Evolutionary conservation across 805 yeast genomes (phyloP), one percentile per base, ranked within the genome.

Genomic region (Maudiozyma barnettii): DNA sequence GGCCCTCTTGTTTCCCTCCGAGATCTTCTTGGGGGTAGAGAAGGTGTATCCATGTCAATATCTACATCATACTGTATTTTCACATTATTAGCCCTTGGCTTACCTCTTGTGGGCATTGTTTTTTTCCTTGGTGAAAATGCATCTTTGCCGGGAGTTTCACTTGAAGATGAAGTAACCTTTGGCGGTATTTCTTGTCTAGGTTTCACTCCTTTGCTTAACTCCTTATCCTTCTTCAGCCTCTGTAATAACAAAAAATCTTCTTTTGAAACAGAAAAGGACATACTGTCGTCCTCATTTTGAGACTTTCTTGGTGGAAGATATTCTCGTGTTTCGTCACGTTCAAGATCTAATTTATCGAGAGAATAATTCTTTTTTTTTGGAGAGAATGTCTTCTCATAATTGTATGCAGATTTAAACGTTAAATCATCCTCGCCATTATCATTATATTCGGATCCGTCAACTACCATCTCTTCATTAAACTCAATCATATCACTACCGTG

Each of bases 371-470:
- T 21, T 37, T 52, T 55, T 47, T 51, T 54, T 13, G 63, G 62
- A 5, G 64, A 58, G 36, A 60, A 60, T 1, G 64, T 54, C 51
- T 49, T 57, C 39, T 61, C 65, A 51, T 56, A 62, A 35, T 57
- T 63, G 44, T 62, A 63, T 2, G 65, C 66, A 22, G 66, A 60
- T 41, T 48, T 51, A 44, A 54, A 61, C 0, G 61, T 55, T 38
- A 59, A 50, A 16, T 52, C 47, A 13, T 55, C 37, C 6, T 22
- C 9, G 20, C 18, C 3, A 26, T 14, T 21, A 13, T 20, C 18
- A 10, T 45, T 13, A 14, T 39, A n/a, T 13, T 21, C 16, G 4
- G 41, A 35, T 2, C 26, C 16, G 19, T 40, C 43, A 6, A 33
- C 41, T 8, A 35, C 39, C 41, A 45, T 10, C 44, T 22, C 23